Conservation (phyloP, 768 basidiomycete species). For the Tulasnella sp. region DNA sequence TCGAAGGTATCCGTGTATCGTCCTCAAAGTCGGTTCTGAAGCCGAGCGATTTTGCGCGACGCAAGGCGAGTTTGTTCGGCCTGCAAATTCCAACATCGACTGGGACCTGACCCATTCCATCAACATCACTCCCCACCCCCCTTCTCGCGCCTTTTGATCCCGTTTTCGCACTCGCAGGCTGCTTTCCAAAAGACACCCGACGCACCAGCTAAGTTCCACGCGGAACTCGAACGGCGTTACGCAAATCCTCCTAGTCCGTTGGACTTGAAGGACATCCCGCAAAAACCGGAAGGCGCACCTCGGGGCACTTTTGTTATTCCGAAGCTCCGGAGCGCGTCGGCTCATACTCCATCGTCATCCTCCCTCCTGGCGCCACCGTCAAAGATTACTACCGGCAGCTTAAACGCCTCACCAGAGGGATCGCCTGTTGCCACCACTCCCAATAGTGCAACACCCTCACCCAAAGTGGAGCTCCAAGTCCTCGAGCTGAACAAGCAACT, state of each 20-base stretch:
- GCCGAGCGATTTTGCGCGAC: constrained; percentile 7
- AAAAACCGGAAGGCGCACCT: neutral
- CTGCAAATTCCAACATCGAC: neutral
- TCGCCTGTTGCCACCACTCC: neutral
- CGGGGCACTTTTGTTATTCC: constrained; percentile 4
- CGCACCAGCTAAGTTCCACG: neutral
- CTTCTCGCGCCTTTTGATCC: neutral
- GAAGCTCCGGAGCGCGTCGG: constrained; percentile 6
- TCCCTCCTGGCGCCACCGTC: constrained; percentile 2
- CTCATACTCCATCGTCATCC: neutral
- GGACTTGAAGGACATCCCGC: constrained; percentile 3
- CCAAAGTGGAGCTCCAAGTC: constrained; percentile 2
- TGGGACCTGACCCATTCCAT: neutral
- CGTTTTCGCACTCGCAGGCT: constrained; percentile 2
- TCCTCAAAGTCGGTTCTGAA: constrained; percentile 9
- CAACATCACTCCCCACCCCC: neutral
- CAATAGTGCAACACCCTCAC: neutral
- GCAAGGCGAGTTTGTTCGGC: neutral
- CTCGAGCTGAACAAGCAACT: constrained; percentile 8
- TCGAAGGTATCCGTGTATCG: constrained; percentile 6
- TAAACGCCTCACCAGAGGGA: neutral
- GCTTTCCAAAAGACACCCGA: constrained; percentile 7
- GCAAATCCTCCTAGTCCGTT: constrained; percentile 6
- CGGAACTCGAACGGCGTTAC: constrained; percentile 9
- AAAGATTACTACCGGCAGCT: neutral